Conservation (phyloP, 805 yeast genomes). For the Candida patagonica region DNA sequence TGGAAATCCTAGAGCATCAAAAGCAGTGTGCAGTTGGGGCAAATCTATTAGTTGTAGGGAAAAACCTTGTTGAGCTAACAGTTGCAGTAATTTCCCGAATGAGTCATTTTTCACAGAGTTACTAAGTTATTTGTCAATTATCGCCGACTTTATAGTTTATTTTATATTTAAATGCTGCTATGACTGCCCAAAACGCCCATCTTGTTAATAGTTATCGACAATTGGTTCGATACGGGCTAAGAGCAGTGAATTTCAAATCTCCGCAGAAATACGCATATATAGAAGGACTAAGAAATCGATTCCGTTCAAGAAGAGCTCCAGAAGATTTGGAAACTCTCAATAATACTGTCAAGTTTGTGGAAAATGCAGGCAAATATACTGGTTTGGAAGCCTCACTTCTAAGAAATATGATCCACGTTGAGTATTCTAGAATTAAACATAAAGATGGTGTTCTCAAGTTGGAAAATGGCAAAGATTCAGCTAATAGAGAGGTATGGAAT, state of each 20-base stretch:
- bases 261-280: constrained; percentile 12
- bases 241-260: constrained; percentile 10
- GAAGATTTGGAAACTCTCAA: constrained; percentile 3
- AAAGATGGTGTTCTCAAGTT: constrained; percentile 2
- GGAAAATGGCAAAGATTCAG: constrained; percentile 35
- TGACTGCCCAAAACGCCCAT: too few relatives aligned
- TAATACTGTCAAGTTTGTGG: constrained; percentile 13
- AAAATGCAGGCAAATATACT: constrained; percentile 11
- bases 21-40: too few relatives aligned
- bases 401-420: constrained; percentile 11
- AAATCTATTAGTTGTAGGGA: too few relatives aligned
- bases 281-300: constrained; percentile 6
- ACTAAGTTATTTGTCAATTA: too few relatives aligned
- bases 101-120: too few relatives aligned
- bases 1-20: too few relatives aligned
- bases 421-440: constrained; percentile 7
- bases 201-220: constrained; percentile 5
- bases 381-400: constrained; percentile 13
- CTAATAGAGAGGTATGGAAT: constrained; percentile 25
- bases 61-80: too few relatives aligned
- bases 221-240: constrained; percentile 11
- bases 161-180: too few relatives aligned
- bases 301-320: constrained; percentile 3
- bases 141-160: too few relatives aligned
- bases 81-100: too few relatives aligned